Base-by-base conservation (phyloP, 192 early-diverging fungal genomes). In the Rhizoclosmatium sp. region DNA sequence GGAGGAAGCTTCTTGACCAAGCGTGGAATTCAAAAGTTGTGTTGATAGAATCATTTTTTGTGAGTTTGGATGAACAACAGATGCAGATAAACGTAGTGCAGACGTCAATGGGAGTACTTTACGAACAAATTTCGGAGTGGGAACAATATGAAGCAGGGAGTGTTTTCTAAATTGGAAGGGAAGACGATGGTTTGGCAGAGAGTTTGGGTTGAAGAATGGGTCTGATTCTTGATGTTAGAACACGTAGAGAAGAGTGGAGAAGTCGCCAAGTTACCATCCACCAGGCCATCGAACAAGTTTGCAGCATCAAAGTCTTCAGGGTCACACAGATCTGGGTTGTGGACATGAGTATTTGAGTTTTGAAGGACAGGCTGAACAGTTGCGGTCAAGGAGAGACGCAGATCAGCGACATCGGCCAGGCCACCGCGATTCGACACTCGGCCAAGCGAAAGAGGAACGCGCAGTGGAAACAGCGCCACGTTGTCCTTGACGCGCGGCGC, bases 121-220 rank as follows among this genome's bases (percentile, higher is more conserved):
- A 7, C 39, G 9, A 14, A 77, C 10, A 41, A 68, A 47, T 47
- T 68, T 78, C n/a, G 65, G 76, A 2, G 44, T 21, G 45, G 46
- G 19, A 16, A 40, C 40, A 2, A 56, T 1, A 4, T 23, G 69
- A 39, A 40, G 16, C 39, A 46, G 10, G 31, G 47, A 5, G 3
- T 68, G 58, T 16, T 51, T n/a, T 71, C 59, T 67, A 42, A 69
- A 78, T 59, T 78, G 68, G 45, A 59, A 69, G 40, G 77, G 77
- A 9, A 78, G 59, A 16, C 77, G 66, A 46, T 78, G 69, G 2
- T 45, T 46, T 2, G 77, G 77, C 1, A 78, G 59, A n/a, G 59
- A 23, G 23, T 78, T 69, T 9, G 77, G 77, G 59, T 78, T 78
- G 68, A 78, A 78, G 59, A 47, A 71, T 1, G 77, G 68, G 58